Conservation (phyloP, 2,329 filamentous ascomycete species). For the Phaeoacremonium minimum region DNA sequence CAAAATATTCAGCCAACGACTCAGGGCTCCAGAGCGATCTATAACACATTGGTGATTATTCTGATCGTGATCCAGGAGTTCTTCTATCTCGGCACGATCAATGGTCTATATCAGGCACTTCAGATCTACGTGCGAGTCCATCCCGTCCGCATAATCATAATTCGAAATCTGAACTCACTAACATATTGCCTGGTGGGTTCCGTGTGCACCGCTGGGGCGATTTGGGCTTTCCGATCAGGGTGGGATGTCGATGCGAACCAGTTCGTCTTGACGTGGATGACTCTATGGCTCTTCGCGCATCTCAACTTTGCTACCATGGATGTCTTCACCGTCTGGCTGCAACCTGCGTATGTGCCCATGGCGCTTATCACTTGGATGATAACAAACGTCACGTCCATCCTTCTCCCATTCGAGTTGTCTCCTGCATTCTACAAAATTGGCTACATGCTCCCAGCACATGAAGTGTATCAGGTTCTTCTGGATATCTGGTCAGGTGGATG, state of each 20-base stretch:
- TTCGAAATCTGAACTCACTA: constrained; percentile 26
- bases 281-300: constrained; percentile 37
- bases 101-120: constrained; percentile 32
- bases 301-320: constrained; percentile 39
- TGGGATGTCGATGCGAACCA: constrained; percentile 34
- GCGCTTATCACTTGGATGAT: constrained; percentile 38
- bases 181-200: constrained; percentile 33
- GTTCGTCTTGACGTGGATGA: constrained; percentile 36
- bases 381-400: constrained; percentile 32
- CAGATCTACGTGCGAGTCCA: constrained; percentile 26
- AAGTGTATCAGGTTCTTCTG: constrained; percentile 31
- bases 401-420: constrained; percentile 36
- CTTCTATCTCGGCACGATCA: constrained; percentile 39
- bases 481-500: constrained; percentile 39
- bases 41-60: constrained; percentile 38
- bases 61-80: constrained; percentile 42
- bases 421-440: constrained; percentile 34
- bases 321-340: constrained; percentile 33
- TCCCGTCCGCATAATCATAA: constrained; percentile 21
- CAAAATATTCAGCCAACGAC: constrained; percentile 33
- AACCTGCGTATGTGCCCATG: constrained; percentile 35
- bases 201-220: constrained; percentile 30
- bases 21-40: constrained; percentile 34
- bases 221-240: constrained; percentile 35
- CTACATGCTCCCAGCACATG: constrained; percentile 33